Conservation (phyloP, 768 basidiomycete genomes). For the Naganishia onofrii region DNA sequence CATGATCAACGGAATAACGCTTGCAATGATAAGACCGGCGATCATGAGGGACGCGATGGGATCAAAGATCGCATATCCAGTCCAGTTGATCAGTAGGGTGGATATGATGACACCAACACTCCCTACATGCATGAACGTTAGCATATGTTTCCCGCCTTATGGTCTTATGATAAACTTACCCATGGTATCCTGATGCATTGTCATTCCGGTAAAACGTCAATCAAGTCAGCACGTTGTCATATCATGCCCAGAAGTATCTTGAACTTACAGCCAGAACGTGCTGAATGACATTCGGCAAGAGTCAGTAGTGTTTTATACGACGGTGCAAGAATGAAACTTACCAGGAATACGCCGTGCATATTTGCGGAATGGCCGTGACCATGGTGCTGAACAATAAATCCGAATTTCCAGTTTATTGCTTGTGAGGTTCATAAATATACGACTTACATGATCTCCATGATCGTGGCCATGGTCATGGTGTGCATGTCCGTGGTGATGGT, state of each 20-base stretch:
- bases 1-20: conserved; percentile 89
- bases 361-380: conserved; percentile 62
- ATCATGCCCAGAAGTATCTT: not conserved
- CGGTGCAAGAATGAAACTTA: conserved; percentile 26
- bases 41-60: conserved; percentile 97
- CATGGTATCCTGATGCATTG: conserved; percentile 28
- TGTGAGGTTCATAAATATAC: not conserved
- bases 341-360: conserved; percentile 87
- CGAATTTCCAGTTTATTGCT: not conserved
- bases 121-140: conserved; percentile 54
- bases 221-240: conserved; percentile 2
- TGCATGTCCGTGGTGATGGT: conserved; percentile 64
- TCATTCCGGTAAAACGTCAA: conserved; percentile 10
- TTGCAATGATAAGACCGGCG: conserved; percentile 87
- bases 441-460: conserved; percentile 35
- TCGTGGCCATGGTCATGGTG: conserved; percentile 42
- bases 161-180: not conserved
- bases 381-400: conserved; percentile 30
- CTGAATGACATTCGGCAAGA: conserved; percentile 28
- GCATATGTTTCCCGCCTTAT: conserved; percentile 20
- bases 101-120: conserved; percentile 98
- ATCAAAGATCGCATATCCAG: conserved; percentile 98
- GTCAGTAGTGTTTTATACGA: not conserved
- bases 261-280: conserved; percentile 85
- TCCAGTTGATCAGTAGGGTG: conserved; percentile 87